phyloP scores from a whole-genome alignment of 2,329 filamentous ascomycete genomes.

The Cladorrhinum sp. region DNA sequence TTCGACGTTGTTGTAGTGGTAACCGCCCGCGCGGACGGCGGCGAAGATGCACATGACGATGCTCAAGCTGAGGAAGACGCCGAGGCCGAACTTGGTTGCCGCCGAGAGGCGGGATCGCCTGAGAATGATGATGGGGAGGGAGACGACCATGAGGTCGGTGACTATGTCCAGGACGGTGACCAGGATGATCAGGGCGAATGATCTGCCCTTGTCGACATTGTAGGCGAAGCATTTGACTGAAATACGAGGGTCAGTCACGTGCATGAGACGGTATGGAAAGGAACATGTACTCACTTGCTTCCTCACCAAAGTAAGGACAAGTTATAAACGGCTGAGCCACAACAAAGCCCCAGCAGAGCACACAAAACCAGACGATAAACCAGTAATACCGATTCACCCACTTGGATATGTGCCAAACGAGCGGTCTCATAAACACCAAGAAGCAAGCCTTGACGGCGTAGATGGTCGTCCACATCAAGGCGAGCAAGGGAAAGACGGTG shows the following conservation, averaged over 20 bases:
- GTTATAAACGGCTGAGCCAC: slow-evolving; percentile 26
- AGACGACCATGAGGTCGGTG: slow-evolving; percentile 26
- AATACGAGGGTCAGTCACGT: not conserved
- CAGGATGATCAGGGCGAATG: slow-evolving; percentile 19
- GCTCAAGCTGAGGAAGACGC: slow-evolving; percentile 24
- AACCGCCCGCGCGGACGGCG: slow-evolving; percentile 6
- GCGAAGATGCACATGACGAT: slow-evolving; percentile 25
- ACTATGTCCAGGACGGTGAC: slow-evolving; percentile 23
- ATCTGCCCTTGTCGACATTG: slow-evolving; percentile 9
- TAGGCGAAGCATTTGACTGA: slow-evolving; percentile 22
- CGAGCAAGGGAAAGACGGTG: slow-evolving; percentile 17
- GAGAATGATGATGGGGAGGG: slow-evolving; percentile 27
- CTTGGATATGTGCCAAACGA: slow-evolving; percentile 19
- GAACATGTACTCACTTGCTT: slow-evolving; percentile 15
- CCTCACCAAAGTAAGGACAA: slow-evolving; percentile 24
- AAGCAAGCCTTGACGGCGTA: slow-evolving; percentile 26
- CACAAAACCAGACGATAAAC: slow-evolving; percentile 19
- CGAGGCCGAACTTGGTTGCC: slow-evolving; percentile 22
- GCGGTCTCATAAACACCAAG: slow-evolving; percentile 23
- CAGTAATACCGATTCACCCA: slow-evolving; percentile 27
- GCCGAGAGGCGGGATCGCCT: slow-evolving; percentile 11
- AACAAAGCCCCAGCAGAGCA: slow-evolving; percentile 22
- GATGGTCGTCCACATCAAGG: slow-evolving; percentile 22
- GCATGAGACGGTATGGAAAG: not conserved
- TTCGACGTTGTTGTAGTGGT: slow-evolving; percentile 17